Evolutionary conservation across 768 basidiomycete genomes (phyloP), one percentile per base, ranked within the genome.

Genomic region (Calocera cornea): DNA sequence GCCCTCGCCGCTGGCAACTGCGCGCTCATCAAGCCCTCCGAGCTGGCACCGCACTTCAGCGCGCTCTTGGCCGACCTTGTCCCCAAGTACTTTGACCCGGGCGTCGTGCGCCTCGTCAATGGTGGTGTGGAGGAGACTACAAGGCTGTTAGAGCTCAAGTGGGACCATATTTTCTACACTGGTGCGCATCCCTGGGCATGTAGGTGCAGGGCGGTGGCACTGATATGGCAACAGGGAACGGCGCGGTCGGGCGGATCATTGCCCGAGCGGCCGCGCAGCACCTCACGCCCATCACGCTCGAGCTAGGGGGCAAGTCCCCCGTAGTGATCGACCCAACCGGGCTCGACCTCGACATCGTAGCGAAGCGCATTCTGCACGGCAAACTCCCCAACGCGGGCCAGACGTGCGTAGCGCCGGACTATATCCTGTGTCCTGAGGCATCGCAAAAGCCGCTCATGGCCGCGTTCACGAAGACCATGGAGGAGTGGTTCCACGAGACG

Each of bases 1-100:
- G 54, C 54, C 16, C 54, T 60, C 31, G 69, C 69, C 2, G 54
- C 41, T 65, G 66, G 33, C 50, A 47, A 40, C 60, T 64, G 68
- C 27, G 65, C 60, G 34, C 54, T 64, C 11, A 27, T 49, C 17
- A 64, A 73, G 72, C 70, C 71, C 24, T 72, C 74, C 64, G 73
- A 74, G 50, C 68, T 70, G 24, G 41, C 71, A 11, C 67, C 71
- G 0, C 14, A 66, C 29, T 50, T 65, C 14, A 65, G 70, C 31
- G 41, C 67, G 3, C 65, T 74, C 14, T 41, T 74, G 41, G 69
- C 69, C 1, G 34, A 68, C 27, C 72, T 74, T 41, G n/a, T 75
- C 10, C 74, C 72, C 8, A 67, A 69, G 41, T 75, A 75, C 68
- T 70, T 75, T 67, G 73, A 75, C 69, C 34, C 68, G 1, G 16